Evolutionary conservation across 768 basidiomycete genomes (phyloP), one percentile per base, ranked within the genome.

Genomic region (Leccinum variicolor): DNA sequence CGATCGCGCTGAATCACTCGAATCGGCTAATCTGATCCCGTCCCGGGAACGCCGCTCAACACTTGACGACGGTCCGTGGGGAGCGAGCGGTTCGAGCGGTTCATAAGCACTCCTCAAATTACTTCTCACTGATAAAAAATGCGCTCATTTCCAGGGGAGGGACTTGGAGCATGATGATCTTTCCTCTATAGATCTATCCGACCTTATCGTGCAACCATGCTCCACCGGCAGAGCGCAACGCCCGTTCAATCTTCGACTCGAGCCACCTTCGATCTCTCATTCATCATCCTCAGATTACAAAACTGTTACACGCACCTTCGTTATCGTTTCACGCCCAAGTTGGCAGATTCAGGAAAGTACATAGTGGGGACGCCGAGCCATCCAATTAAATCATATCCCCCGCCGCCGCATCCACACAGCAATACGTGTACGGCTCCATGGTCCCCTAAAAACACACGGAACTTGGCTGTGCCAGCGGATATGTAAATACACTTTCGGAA

Each of bases 181-280:
- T 29, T 43, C 43, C 15, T 26, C 31, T 33, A 13, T 33, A 55
- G 43, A 67, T 64, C 57, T 54, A 62, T 69, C 67, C 68, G 67
- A 62, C 59, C 4, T 54, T 51, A 55, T 59, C 67, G 68, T 53
- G 54, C 52, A 29, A 55, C 47, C 25, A 34, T 48, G 53, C 54
- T 55, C 48, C 53, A 49, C 53, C 52, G 36, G 46, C 33, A 52
- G 49, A 21, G 36, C 15, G 50, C 50, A 46, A 55, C 54, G 43
- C 63, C 41, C 61, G 56, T 63, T 48, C 63, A 57, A 66, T 65
- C 50, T 41, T 59, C 45, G 55, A 50, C 39, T n/a, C n/a, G n/a
- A n/a, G 21, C 41, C 50, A 39, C 19, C 52, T 50, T 53, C 36
- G 47, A 55, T 57, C 48, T 21, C 46, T 39, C 26, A 14, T 33